phyloP scores from a whole-genome alignment of 2,329 filamentous ascomycete species.

The Coniosporium tulheliwenetii region DNA sequence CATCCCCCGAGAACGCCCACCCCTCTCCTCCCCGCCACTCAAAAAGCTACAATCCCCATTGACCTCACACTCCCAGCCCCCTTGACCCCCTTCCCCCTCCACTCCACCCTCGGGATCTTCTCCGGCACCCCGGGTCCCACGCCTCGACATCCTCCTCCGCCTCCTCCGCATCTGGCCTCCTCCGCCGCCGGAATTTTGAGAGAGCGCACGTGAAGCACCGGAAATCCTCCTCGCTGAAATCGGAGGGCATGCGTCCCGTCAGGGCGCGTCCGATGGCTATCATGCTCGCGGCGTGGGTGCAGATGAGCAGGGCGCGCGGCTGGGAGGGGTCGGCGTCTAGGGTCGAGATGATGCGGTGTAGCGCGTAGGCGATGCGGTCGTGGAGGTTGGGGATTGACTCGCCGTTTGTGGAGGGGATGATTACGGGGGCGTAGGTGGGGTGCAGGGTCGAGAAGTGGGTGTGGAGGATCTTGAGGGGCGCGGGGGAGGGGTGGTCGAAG shows the following conservation, averaged over 20 bases:
- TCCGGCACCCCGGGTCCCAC: constrained; percentile 16
- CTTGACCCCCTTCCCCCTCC: constrained; percentile 45
- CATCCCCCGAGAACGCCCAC: constrained; percentile 52
- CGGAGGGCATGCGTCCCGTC: constrained; percentile 60
- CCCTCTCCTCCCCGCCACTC: constrained; percentile 64
- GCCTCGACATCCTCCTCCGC: constrained; percentile 5
- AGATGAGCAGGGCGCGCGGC: constrained; percentile 57
- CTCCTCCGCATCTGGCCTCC: constrained; percentile 3
- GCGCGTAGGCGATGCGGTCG: constrained; percentile 55
- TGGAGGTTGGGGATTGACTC: constrained; percentile 76
- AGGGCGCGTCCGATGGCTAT: constrained; percentile 74
- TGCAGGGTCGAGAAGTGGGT: constrained; percentile 48
- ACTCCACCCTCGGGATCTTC: constrained; percentile 28
- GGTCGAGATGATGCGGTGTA: constrained; percentile 54
- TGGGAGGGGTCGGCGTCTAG: constrained; percentile 53
- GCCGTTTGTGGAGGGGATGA: constrained; percentile 55
- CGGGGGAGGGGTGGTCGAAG: constrained; percentile 73
- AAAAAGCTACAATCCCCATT: constrained; percentile 83
- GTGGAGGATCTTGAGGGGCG: constrained; percentile 45
- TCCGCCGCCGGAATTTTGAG: constrained; percentile 46
- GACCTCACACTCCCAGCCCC: constrained; percentile 68
- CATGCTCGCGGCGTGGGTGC: constrained; percentile 77
- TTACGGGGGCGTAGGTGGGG: constrained; percentile 40
- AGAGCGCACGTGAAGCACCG: constrained; percentile 70
- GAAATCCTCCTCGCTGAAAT: constrained; percentile 64